Evolutionary conservation across 495 filamentous ascomycete genomes (phyloP), one percentile per base, ranked within the genome.

Genomic region (Cladorrhinum samala): DNA sequence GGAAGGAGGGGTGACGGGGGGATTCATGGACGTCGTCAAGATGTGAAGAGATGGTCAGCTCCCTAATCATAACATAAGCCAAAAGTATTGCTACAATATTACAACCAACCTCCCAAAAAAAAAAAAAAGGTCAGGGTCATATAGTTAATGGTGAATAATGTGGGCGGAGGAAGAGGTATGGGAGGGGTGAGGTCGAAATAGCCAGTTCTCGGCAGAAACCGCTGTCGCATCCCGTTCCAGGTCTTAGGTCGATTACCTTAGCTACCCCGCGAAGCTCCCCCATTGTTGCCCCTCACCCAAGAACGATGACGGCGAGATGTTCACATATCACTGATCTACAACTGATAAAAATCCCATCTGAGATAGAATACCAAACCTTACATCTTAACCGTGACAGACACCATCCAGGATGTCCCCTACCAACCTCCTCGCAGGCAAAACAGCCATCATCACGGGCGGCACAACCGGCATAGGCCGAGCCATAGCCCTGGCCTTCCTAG

Each of bases 401-500:
- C n/a, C n/a, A n/a, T n/a, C n/a, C n/a, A n/a, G n/a, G 27, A 75
- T 75, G 73, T 61, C 70, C 7, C 49, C 65, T 16, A 66, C 69
- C 4, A 75, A 78, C 62, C 73, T 88, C 56, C 77, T 91, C 38
- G 67, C 71, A 50, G 77, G 77, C 67, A 89, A 88, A 62, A 82
- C 83, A 2, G 84, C 84, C 64, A 84, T 86, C 64, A 83, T 91
- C 55, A 89, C 87, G 3, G 87, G 87, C 55, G 85, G 84, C 39
- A 79, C 85, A 1, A 88, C 86, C 1, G 87, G 87, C 50, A 91
- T 91, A 58, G 87, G 87, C 42, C 77, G 86, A 25, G 86, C 86
- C 57, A 89, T 89, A 54, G 77, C 83, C 39, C 77, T 91, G 40
- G 83, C 78, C 45, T 91, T 83, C 59, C 69, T 89, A 51, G 76